Conservation (phyloP, 176 grass and related monocot species). For the Miscanthus lutarioriparius region DNA sequence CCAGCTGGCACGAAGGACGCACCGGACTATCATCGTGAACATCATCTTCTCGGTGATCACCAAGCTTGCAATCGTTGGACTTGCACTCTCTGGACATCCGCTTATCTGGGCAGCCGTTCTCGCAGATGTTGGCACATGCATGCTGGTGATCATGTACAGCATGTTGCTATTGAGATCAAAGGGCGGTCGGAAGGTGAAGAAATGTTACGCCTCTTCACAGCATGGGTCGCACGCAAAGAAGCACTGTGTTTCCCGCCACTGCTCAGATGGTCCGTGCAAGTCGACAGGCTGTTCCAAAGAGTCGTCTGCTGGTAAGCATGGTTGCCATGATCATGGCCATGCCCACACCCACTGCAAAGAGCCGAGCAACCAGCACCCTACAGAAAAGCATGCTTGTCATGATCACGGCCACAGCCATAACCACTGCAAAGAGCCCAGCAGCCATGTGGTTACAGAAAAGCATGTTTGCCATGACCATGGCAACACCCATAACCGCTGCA, state of each 20-base stretch:
- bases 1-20: slow-evolving; percentile 68
- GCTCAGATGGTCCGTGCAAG: slow-evolving; percentile 37
- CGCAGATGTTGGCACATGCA: slow-evolving; percentile 94
- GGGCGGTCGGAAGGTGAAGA: slow-evolving; percentile 49
- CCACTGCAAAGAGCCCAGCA: slow-evolving; percentile 38
- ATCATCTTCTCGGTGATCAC: slow-evolving; percentile 77
- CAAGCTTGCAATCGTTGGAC: slow-evolving; percentile 65
- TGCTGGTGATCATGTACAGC: slow-evolving; percentile 95
- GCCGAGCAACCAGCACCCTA: slow-evolving; percentile 1
- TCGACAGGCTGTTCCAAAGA: slow-evolving; percentile 31
- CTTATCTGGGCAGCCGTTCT: slow-evolving; percentile 94
- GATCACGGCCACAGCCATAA: slow-evolving; percentile 35
- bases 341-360: slow-evolving; percentile 40
- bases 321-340: slow-evolving; percentile 40
- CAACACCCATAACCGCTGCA: slow-evolving; percentile 31
- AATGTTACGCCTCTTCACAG: slow-evolving; percentile 48
- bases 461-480: slow-evolving; percentile 38
- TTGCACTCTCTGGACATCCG: slow-evolving; percentile 75
- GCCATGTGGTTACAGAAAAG: slow-evolving; percentile 5
- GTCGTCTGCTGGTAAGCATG: slow-evolving; percentile 30
- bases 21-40: slow-evolving; percentile 65
- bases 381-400: slow-evolving; percentile 36
- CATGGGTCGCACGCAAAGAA: slow-evolving; percentile 42
- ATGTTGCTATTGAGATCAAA: slow-evolving; percentile 74
- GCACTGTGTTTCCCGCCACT: slow-evolving; percentile 23